Base-by-base conservation (phyloP, 1,284 basidiomycete genomes). In the Grifola frondosa region DNA sequence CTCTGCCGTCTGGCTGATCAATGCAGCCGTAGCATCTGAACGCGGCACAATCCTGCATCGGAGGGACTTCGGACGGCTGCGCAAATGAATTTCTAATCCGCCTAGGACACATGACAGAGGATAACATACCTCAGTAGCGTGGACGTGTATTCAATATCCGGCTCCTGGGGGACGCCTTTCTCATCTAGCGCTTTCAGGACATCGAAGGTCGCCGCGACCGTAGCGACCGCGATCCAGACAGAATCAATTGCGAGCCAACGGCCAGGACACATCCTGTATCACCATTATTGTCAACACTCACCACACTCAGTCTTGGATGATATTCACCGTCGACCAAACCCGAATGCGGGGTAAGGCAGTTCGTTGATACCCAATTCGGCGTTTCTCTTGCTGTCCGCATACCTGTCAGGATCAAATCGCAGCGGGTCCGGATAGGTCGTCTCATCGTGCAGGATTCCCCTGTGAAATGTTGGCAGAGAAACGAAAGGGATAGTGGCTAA, bases 11-110 rank as follows among this genome's bases (percentile, higher is more conserved):
- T 69, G 60, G 38, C 55, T 50, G 31, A 71, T 58, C 15, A 68
- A 48, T 17, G 48, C 46, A 6, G 42, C 44, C n/a, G 67, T 64
- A 15, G 38, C 51, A 29, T 61, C 54, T 17, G 66, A 69, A 24
- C 74, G 66, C 16, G 70, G 71, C 10, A 50, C 44, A 41, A 77
- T 70, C 32, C 54, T 57, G 50, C 73, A 75, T 45, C 54, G 45
- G 51, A 75, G 75, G 10, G 71, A 71, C 40, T 68, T 64, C 0
- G 74, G 73, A 17, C 52, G 54, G 30, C 59, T 61, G 36, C 6
- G 10, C n/a, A 6, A 17, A 23, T 7, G 43, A 33, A 37, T 21
- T 29, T 8, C 11, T 31, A 32, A 32, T n/a, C 16, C n/a, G 13
- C 9, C 4, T n/a, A n/a, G 29, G 10, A 24, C 10, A 16, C 21